Evolutionary conservation across 805 yeast genomes (phyloP).

Genomic region (Nakazawaea ernobii): DNA sequence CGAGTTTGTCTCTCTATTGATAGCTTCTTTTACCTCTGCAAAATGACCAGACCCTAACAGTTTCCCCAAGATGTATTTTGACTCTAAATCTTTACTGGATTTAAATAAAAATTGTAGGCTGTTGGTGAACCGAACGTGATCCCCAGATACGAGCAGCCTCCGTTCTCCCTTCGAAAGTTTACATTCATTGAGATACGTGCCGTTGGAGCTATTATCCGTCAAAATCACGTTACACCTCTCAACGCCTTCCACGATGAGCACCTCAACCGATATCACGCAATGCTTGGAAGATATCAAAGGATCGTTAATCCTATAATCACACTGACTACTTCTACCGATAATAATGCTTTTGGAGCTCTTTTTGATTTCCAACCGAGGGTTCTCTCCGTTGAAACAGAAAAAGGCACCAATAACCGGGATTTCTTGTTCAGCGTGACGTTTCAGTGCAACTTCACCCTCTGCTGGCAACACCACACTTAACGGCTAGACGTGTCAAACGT

Average conservation of each 20-base stretch:
- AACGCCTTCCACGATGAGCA: constrained; percentile 26
- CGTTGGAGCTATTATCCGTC: constrained; percentile 58
- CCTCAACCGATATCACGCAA: constrained; percentile 42
- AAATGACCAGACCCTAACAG: constrained; percentile 75
- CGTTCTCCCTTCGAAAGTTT: constrained; percentile 43
- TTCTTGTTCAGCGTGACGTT: background rate
- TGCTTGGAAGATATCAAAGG: constrained; percentile 62
- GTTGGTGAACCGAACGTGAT: constrained; percentile 48
- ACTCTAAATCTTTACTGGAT: constrained; percentile 14
- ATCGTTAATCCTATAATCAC: constrained; percentile 42
- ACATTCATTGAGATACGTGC: constrained; percentile 60
- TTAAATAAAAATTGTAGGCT: constrained; percentile 16
- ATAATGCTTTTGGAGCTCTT: background rate
- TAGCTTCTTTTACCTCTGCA: constrained; percentile 73
- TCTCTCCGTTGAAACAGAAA: constrained; percentile 4
- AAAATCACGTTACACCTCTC: constrained; percentile 34
- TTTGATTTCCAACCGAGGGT: background rate
- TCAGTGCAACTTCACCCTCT: background rate
- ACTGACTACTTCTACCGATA: constrained; percentile 51
- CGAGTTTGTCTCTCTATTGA: constrained; percentile 49
- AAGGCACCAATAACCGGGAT: constrained; percentile 4
- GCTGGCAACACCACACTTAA: background rate
- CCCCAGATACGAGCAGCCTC: constrained; percentile 55
- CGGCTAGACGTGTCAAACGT: background rate
- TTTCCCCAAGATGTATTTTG: constrained; percentile 43